Evolutionary conservation across 2,329 filamentous ascomycete genomes (phyloP).

Genomic region (Apiospora phragmitis): DNA sequence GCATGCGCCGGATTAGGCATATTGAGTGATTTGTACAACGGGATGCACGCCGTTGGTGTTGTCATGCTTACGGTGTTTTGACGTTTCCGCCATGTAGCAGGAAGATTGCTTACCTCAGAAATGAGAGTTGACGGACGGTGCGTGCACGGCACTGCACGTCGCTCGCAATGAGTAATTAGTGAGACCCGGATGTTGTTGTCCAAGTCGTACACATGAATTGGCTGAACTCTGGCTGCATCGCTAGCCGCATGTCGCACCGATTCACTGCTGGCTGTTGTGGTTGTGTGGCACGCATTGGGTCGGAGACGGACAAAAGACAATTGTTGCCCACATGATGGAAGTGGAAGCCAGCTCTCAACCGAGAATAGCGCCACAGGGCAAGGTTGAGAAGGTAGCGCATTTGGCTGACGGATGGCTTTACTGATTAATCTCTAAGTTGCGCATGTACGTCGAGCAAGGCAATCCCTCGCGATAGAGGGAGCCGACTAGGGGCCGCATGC

Average conservation of each 20-base stretch:
- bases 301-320: not conserved
- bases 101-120: not conserved
- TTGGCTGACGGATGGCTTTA: constrained; percentile 8
- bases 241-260: not conserved
- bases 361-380: constrained; percentile 6
- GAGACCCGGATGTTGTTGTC: not conserved
- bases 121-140: not conserved
- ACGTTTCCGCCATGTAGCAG: constrained; percentile 6
- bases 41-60: not conserved
- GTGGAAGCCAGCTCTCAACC: not conserved
- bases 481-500: not conserved
- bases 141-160: not conserved
- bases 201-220: not conserved
- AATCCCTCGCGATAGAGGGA: not conserved
- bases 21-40: not conserved
- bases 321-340: not conserved
- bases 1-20: not conserved
- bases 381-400: constrained; percentile 6
- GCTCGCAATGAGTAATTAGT: not conserved
- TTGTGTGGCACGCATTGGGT: not conserved
- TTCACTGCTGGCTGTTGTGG: not conserved
- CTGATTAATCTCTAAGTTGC: not conserved
- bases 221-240: constrained; percentile 5
- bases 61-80: constrained; percentile 11
- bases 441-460: not conserved